phyloP scores from a whole-genome alignment of 2,329 filamentous ascomycete species.

The Neurospora sp. region DNA sequence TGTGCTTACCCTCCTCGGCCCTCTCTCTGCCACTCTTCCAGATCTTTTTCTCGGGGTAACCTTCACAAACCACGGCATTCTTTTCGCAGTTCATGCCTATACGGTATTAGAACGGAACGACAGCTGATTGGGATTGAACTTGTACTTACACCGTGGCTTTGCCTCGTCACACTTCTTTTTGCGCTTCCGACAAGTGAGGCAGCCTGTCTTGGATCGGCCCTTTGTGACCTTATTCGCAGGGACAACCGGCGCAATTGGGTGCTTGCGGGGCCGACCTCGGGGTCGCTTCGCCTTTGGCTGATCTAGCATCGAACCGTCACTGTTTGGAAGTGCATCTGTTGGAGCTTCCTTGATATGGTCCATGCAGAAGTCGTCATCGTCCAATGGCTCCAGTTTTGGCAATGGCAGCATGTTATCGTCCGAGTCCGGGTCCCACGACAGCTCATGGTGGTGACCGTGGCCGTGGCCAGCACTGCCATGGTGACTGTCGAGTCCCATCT shows the following conservation, averaged over 20 bases:
- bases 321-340: conserved; percentile 19
- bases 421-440: conserved; percentile 36
- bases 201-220: conserved; percentile 61
- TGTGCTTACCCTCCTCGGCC: conserved; percentile 52
- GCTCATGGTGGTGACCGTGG: conserved; percentile 22
- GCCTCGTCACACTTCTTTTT: conserved; percentile 68
- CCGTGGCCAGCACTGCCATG: neutral
- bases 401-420: conserved; percentile 34
- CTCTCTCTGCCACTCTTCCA: conserved; percentile 82
- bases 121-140: neutral
- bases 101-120: conserved; percentile 5
- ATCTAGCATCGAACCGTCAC: conserved; percentile 12
- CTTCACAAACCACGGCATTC: conserved; percentile 85
- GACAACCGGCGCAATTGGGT: conserved; percentile 52
- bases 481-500: conserved; percentile 21
- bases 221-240: conserved; percentile 64
- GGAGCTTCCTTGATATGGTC: conserved; percentile 40
- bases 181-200: conserved; percentile 56
- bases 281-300: conserved; percentile 49
- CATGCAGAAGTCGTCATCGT: conserved; percentile 45
- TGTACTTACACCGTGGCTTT: conserved; percentile 52
- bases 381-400: conserved; percentile 47
- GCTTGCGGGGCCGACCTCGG: conserved; percentile 74
- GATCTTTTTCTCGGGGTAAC: conserved; percentile 75
- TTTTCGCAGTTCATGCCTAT: conserved; percentile 81